Conservation (phyloP, 140 eudicot species). For the Bidens hawaiensis region DNA sequence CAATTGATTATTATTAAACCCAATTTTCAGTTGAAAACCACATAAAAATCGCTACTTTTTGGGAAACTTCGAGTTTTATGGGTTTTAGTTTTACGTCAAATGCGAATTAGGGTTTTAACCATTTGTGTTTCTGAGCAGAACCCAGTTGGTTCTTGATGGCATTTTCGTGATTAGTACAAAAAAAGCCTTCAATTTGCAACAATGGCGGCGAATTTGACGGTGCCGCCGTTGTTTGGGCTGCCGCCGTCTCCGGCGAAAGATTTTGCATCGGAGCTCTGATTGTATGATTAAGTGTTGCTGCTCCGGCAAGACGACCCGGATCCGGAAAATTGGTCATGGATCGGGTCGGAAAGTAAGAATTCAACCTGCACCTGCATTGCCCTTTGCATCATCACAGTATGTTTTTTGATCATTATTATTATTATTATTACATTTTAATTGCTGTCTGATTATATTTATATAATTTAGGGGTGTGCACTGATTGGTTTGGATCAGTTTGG, state of each 20-base stretch:
- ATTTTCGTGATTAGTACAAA: constrained; percentile 23
- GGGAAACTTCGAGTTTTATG: background rate
- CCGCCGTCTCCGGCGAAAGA: constrained; percentile 32
- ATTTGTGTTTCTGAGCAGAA: background rate
- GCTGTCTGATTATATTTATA: background rate
- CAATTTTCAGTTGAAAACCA: background rate
- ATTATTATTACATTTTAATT: background rate
- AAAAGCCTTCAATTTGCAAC: background rate
- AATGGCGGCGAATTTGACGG: constrained; percentile 42
- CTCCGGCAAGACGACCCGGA: constrained; percentile 34
- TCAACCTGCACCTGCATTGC: constrained; percentile 55
- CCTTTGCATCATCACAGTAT: constrained; percentile 71
- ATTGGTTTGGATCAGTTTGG: no score
- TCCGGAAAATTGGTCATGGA: constrained; percentile 23
- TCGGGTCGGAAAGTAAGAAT: constrained; percentile 34
- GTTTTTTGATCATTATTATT: constrained; percentile 1
- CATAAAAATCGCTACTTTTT: background rate
- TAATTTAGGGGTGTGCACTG: no score
- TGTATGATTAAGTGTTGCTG: constrained; percentile 40
- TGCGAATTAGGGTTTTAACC: constrained; percentile 33
- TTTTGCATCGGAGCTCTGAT: constrained; percentile 11
- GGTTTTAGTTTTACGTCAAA: background rate
- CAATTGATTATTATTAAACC: background rate
- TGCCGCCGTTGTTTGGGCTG: constrained; percentile 38
- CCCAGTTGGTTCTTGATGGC: constrained; percentile 17